phyloP scores from a whole-genome alignment of 2,329 filamentous ascomycete species.

The Colletotrichum endophyticum region DNA sequence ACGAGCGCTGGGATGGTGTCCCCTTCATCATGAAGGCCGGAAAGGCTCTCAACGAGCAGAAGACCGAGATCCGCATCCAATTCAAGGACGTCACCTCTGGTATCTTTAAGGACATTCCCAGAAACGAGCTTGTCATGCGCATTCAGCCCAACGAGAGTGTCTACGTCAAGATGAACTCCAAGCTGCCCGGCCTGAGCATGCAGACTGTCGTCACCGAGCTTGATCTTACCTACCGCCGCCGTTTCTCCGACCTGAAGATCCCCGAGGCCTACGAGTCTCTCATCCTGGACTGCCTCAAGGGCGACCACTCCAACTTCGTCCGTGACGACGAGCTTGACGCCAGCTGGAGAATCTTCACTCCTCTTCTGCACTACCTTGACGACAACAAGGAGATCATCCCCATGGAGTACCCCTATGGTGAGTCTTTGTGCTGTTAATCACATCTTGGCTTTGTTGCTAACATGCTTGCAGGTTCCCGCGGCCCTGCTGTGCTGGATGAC shows the following conservation, averaged over 20 bases:
- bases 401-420: slow-evolving; percentile 99
- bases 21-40: slow-evolving; percentile 99
- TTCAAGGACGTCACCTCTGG: slow-evolving; percentile 99
- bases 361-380: slow-evolving; percentile 95
- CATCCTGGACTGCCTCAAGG: slow-evolving; percentile 96
- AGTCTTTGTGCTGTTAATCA: slow-evolving; percentile 34
- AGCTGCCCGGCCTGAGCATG: slow-evolving; percentile 97
- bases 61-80: slow-evolving; percentile 98
- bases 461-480: slow-evolving; percentile 79
- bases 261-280: slow-evolving; percentile 98
- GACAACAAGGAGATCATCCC: slow-evolving; percentile 99
- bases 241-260: slow-evolving; percentile 99
- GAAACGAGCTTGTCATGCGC: slow-evolving; percentile 98
- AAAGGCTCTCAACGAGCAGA: slow-evolving; percentile 98
- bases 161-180: slow-evolving; percentile 99
- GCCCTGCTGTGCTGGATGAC: slow-evolving; percentile 94
- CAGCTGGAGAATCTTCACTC: slow-evolving; percentile 98
- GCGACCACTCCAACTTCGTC: slow-evolving; percentile 99
- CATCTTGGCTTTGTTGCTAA: slow-evolving; percentile 22
- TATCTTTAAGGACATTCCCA: slow-evolving; percentile 99
- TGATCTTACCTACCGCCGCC: slow-evolving; percentile 94
- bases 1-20: slow-evolving; percentile 98
- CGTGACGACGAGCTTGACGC: slow-evolving; percentile 96
- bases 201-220: slow-evolving; percentile 99
- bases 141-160: slow-evolving; percentile 99